Percentiles rank a stretch among this genome's conserved stretches.
These are phyloP conservation scores for Abelmoschus esculentus DNA, from an alignment of 345 rosid species.

Conservation along the genomic window DNA sequence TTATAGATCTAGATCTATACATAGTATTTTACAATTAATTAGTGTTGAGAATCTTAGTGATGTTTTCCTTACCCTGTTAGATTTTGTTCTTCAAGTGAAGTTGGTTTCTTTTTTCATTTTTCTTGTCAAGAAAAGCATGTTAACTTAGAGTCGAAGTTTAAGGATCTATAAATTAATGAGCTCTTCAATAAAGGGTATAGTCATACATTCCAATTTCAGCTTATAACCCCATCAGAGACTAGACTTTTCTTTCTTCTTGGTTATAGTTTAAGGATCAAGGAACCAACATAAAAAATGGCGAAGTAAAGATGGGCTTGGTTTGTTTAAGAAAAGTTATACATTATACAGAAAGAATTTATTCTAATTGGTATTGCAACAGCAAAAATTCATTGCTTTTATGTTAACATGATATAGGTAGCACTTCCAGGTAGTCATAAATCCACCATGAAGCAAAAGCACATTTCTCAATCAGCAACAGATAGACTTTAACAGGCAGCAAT, in stretches of 20 bases:
- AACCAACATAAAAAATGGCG: not conserved
- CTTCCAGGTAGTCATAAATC: not conserved
- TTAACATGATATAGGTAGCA: not conserved
- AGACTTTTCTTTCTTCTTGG: not conserved
- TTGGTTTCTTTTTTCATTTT: not conserved
- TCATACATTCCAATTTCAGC: not conserved
- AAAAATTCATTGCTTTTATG: not conserved
- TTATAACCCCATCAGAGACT: not conserved
- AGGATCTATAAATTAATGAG: not conserved
- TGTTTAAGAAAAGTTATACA: not conserved
- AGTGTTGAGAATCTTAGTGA: not conserved
- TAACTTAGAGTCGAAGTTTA: not conserved
- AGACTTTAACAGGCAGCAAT: not conserved
- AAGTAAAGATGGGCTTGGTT: not conserved
- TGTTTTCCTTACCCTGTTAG: not conserved
- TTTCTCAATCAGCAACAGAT: not conserved
- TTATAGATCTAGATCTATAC: not conserved
- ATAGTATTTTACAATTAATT: not conserved
- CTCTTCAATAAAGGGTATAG: not conserved
- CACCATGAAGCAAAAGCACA: not conserved
- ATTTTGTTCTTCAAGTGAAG: not conserved
- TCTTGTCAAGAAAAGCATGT: not conserved
- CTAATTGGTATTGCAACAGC: not conserved
- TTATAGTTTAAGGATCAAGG: not conserved
- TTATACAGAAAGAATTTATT: not conserved